Percentiles rank a stretch among this genome's conserved stretches.
These are phyloP conservation scores for Annona cherimola DNA, from an alignment of 164 flowering plant species.

Conservation along the genomic window DNA sequence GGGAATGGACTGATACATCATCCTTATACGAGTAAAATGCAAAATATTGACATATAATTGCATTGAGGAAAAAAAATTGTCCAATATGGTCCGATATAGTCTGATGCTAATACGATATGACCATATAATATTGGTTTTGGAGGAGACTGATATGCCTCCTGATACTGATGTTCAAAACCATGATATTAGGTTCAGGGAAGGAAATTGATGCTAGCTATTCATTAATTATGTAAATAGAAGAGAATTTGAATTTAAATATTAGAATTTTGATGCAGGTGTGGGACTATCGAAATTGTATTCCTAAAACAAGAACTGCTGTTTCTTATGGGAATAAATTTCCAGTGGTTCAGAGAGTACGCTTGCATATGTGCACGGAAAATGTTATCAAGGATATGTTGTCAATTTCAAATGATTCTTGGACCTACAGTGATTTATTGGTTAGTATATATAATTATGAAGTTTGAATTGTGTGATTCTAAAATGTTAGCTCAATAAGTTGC, in stretches of 20 bases:
- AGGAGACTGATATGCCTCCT: too few relatives aligned
- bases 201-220: too few relatives aligned
- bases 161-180: too few relatives aligned
- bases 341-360: slow-evolving; percentile 47
- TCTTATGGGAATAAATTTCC: slow-evolving; percentile 35
- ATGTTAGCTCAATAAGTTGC: not conserved
- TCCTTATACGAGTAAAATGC: too few relatives aligned
- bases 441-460: slow-evolving; percentile 26
- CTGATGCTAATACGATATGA: too few relatives aligned
- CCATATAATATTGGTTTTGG: too few relatives aligned
- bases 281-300: slow-evolving; percentile 59
- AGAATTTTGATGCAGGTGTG: slow-evolving; percentile 46
- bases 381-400: slow-evolving; percentile 86
- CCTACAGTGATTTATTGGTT: slow-evolving; percentile 94
- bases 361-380: slow-evolving; percentile 86
- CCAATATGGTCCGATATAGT: too few relatives aligned
- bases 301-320: slow-evolving; percentile 34
- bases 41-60: too few relatives aligned
- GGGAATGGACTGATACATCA: too few relatives aligned
- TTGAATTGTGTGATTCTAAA: slow-evolving; percentile 13
- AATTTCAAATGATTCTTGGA: slow-evolving; percentile 80
- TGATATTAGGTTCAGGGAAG: too few relatives aligned
- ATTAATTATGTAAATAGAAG: too few relatives aligned
- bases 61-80: too few relatives aligned
- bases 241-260: not conserved